Evolutionary conservation across 1,284 basidiomycete species (phyloP).

Genomic region (Ganoderma resinaceum): DNA sequence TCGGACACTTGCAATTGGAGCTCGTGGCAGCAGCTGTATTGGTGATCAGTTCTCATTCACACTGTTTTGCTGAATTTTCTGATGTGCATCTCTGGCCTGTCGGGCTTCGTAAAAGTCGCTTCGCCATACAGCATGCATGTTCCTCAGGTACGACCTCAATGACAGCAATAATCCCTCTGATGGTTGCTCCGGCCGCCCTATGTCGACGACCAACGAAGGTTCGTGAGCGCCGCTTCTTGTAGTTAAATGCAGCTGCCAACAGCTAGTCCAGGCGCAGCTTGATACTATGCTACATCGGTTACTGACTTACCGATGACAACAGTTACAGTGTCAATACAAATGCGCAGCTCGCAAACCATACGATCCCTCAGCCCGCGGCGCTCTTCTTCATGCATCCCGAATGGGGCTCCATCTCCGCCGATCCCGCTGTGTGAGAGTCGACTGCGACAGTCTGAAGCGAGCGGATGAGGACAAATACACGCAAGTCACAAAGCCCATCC

Average conservation of each 20-base stretch:
- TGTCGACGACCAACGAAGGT: not conserved
- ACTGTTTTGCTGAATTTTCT: not conserved
- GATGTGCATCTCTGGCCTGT: not conserved
- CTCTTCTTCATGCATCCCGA: not conserved
- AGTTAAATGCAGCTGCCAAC: not conserved
- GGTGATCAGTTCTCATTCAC: conserved; percentile 16
- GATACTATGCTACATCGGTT: not conserved
- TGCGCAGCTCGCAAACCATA: not conserved
- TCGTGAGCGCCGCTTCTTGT: not conserved
- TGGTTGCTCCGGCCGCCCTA: not conserved
- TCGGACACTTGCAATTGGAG: not conserved
- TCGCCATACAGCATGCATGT: not conserved
- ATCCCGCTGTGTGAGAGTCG: not conserved
- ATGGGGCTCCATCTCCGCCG: not conserved
- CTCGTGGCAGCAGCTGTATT: conserved; percentile 2
- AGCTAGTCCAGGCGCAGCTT: not conserved
- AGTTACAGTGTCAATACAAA: not conserved
- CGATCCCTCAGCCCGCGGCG: not conserved
- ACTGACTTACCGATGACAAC: not conserved
- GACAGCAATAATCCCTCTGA: not conserved
- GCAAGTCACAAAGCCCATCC: not conserved
- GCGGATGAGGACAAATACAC: not conserved
- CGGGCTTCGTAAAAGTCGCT: not conserved
- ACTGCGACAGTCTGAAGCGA: not conserved
- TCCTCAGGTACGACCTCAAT: not conserved